These are phyloP conservation scores for Porphyridium purpureum DNA, from an alignment of 23 red algal species.

Conservation along the genomic window DNA sequence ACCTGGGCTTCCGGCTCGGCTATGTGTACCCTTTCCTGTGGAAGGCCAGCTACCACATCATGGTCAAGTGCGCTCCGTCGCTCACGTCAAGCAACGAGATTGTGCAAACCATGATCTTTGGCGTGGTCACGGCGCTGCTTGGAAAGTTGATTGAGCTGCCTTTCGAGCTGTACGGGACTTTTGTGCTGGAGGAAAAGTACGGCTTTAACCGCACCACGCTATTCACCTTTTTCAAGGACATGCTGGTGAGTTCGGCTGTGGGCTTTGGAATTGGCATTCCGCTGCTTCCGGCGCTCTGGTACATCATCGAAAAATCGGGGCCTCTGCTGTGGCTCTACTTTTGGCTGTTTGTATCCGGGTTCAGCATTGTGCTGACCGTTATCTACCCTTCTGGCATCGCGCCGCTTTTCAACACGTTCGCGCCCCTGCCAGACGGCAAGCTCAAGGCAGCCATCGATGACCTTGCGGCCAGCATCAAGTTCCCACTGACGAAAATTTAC, in stretches of 20 bases:
- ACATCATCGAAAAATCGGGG: conserved; percentile 16
- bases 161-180: conserved; percentile 38
- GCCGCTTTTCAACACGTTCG: conserved; percentile 73
- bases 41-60: too few relatives aligned
- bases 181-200: conserved; percentile 51
- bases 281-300: conserved; percentile 14
- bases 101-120: conserved; percentile 24
- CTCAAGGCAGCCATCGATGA: not conserved
- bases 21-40: too few relatives aligned
- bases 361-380: conserved; percentile 25
- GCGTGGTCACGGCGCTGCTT: conserved; percentile 3
- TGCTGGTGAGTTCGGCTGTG: conserved; percentile 13
- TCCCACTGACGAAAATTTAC: conserved; percentile 78
- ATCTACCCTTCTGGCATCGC: conserved; percentile 50
- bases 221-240: conserved; percentile 23
- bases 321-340: not conserved
- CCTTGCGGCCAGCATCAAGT: conserved; percentile 21
- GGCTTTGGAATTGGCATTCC: conserved; percentile 21
- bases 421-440: conserved; percentile 31
- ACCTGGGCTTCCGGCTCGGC: too few relatives aligned
- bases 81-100: too few relatives aligned
- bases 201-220: conserved; percentile 66
- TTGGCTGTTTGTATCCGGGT: conserved; percentile 22
- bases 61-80: too few relatives aligned
- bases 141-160: conserved; percentile 36